phyloP scores from a whole-genome alignment of 345 rosid species.

The Sonneratia alba region DNA sequence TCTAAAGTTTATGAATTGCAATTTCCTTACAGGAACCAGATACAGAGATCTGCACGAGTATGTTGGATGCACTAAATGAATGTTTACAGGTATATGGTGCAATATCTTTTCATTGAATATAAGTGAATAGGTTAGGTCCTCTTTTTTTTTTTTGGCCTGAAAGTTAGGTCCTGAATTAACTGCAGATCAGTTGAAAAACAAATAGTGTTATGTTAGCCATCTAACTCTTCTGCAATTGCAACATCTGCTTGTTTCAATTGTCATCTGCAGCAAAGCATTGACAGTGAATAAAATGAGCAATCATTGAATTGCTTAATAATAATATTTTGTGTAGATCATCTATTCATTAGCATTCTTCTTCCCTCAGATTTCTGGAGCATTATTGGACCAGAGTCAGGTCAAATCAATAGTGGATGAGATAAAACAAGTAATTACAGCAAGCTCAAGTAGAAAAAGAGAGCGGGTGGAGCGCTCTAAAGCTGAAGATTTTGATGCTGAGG shows the following conservation, averaged over 20 bases:
- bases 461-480: slow-evolving; percentile 90
- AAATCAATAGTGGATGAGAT: slow-evolving; percentile 85
- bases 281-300: background rate
- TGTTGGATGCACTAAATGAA: slow-evolving; percentile 95
- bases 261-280: background rate
- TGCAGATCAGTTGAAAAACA: too few relatives aligned
- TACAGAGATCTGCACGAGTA: slow-evolving; percentile 87
- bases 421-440: slow-evolving; percentile 88
- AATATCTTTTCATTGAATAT: background rate
- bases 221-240: background rate
- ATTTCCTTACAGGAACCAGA: slow-evolving; percentile 83
- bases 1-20: background rate
- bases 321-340: background rate
- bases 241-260: background rate
- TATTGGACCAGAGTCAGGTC: slow-evolving; percentile 79
- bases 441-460: slow-evolving; percentile 90
- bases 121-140: background rate
- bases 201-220: too few relatives aligned
- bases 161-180: too few relatives aligned
- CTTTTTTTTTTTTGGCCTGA: too few relatives aligned
- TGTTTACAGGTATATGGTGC: slow-evolving; percentile 68
- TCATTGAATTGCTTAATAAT: background rate
- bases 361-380: slow-evolving; percentile 70
- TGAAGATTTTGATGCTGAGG: slow-evolving; percentile 99
- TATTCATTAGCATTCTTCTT: slow-evolving; percentile 1